Conservation (phyloP, 1,284 basidiomycete species). For the Tilletia indica region DNA sequence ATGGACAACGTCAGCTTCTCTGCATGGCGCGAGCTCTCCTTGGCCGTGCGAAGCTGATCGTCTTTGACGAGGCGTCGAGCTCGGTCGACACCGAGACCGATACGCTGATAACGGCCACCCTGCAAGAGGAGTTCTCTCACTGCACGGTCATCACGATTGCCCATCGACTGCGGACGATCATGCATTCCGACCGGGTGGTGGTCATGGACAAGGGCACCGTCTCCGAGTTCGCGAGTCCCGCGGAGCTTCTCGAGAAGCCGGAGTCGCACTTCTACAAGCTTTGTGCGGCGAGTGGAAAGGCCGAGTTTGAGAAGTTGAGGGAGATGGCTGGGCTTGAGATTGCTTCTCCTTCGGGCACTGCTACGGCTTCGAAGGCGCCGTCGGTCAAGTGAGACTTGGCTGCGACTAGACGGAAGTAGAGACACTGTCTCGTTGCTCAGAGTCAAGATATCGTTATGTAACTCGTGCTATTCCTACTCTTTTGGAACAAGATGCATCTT, state of each 20-base stretch:
- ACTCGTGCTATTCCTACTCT: too few species aligned
- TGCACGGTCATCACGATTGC: constrained; percentile 82
- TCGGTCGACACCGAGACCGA: constrained; percentile 49
- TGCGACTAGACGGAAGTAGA: too few species aligned
- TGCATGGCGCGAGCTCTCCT: constrained; percentile 51
- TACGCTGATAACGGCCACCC: constrained; percentile 68
- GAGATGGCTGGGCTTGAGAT: not conserved
- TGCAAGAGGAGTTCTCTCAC: constrained; percentile 73
- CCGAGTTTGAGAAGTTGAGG: constrained; percentile 28
- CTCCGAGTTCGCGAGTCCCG: constrained; percentile 60
- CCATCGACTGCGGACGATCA: constrained; percentile 60
- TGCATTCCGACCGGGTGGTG: constrained; percentile 59
- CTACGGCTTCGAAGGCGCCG: too few species aligned
- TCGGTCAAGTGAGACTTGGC: too few species aligned
- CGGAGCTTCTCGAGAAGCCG: constrained; percentile 54
- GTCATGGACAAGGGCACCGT: constrained; percentile 60
- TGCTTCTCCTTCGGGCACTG: too few species aligned
- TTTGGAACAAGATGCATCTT: too few species aligned
- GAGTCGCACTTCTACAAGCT: constrained; percentile 38
- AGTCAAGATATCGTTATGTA: too few species aligned
- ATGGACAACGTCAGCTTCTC: constrained; percentile 51
- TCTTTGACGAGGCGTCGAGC: constrained; percentile 55
- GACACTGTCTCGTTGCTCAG: too few species aligned
- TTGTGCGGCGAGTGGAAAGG: constrained; percentile 40
- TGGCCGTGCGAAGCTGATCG: constrained; percentile 41